Conservation (phyloP, 768 basidiomycete genomes). For the Lentinula lateritia region DNA sequence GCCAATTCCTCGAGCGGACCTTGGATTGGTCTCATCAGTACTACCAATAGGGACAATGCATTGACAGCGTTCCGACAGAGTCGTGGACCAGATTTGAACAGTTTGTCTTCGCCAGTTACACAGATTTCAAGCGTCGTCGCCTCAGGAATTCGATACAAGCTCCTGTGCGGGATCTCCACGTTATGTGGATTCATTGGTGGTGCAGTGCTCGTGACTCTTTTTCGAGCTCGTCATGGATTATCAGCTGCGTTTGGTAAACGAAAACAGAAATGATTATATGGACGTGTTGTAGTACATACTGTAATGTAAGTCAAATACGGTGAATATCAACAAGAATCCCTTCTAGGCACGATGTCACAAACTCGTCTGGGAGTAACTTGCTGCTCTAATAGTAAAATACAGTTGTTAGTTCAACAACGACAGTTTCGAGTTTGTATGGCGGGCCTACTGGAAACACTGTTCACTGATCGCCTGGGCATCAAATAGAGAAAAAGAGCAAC, state of each 20-base stretch:
- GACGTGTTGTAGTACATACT: not conserved
- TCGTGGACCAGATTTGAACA: conserved; percentile 35
- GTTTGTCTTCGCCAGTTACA: conserved; percentile 1
- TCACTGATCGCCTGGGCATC: too few species aligned
- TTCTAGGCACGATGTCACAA: too few species aligned
- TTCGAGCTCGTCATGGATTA: conserved; percentile 13
- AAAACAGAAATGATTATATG: not conserved
- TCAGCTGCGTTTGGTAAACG: conserved; percentile 18
- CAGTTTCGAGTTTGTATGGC: too few species aligned
- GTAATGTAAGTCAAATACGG: not conserved
- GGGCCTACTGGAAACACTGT: too few species aligned
- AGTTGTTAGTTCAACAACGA: too few species aligned
- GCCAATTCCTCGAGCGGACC: conserved; percentile 33
- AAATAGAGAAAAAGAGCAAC: too few species aligned
- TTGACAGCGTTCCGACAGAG: conserved; percentile 31
- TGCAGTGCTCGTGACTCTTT: conserved; percentile 7
- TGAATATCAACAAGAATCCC: too few species aligned
- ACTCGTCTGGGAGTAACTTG: too few species aligned
- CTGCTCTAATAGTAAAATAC: too few species aligned
- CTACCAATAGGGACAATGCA: conserved; percentile 33
- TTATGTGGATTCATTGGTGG: conserved; percentile 14
- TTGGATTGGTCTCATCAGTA: conserved; percentile 37
- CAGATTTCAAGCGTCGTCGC: not conserved
- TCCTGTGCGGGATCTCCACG: conserved; percentile 5
- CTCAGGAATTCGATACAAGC: not conserved